Evolutionary conservation across 768 basidiomycete species (phyloP).

Genomic region (Tulasnella sp.): DNA sequence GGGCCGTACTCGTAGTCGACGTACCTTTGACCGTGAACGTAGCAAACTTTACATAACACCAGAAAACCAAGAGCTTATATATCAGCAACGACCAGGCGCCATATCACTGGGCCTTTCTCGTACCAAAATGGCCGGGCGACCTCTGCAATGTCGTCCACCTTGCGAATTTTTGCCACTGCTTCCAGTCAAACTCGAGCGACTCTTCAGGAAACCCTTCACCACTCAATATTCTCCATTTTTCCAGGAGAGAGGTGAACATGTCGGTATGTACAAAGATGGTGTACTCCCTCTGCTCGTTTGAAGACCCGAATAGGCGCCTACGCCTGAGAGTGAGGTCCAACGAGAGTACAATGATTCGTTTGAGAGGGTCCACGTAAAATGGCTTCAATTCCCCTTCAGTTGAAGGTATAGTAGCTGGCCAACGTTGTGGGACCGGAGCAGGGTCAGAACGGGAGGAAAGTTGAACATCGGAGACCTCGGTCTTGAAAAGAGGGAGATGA

Average conservation of each 20-base stretch:
- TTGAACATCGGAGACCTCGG: not conserved
- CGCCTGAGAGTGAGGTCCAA: not conserved
- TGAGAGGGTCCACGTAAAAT: constrained; percentile 15
- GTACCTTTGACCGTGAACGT: constrained; percentile 16
- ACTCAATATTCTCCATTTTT: not conserved
- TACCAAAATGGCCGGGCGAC: not conserved
- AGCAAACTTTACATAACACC: not conserved
- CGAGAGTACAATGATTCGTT: constrained; percentile 13
- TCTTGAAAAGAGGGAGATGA: not conserved
- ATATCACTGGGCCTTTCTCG: not conserved
- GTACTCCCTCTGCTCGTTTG: not conserved
- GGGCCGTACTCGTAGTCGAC: constrained; percentile 14
- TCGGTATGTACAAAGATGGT: constrained; percentile 13
- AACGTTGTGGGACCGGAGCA: not conserved
- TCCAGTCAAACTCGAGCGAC: constrained; percentile 4
- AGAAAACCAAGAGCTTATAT: not conserved
- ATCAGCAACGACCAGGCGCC: not conserved
- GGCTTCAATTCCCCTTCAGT: not conserved
- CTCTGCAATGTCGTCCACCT: constrained; percentile 1
- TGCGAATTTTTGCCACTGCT: not conserved
- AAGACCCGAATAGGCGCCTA: not conserved
- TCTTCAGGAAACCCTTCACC: not conserved
- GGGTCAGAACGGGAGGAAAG: constrained; percentile 10
- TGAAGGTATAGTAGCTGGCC: not conserved
- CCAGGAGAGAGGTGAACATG: constrained; percentile 11